Evolutionary conservation across 805 yeast genomes (phyloP).

Genomic region (Sporopachydermia lactativora): DNA sequence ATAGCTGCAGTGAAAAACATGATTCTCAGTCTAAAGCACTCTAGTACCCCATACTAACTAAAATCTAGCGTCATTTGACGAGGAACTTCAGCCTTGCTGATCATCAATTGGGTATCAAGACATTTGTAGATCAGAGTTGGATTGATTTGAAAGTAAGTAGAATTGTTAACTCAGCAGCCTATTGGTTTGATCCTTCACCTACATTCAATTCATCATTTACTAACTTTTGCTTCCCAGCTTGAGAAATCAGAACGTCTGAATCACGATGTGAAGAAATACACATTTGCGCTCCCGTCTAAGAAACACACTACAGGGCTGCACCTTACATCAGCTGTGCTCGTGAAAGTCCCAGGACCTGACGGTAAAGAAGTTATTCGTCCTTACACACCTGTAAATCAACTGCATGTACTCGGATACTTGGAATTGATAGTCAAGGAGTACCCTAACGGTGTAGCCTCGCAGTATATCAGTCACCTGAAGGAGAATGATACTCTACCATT

Average conservation of each 20-base stretch:
- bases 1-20: no score
- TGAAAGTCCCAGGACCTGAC: constrained; percentile 62
- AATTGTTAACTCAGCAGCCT: neutral
- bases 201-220: neutral
- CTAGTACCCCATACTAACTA: no score
- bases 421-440: constrained; percentile 60
- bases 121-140: neutral
- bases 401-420: constrained; percentile 44
- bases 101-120: neutral
- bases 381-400: constrained; percentile 56
- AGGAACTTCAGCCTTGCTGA: constrained; percentile 1
- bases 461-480: constrained; percentile 45
- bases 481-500: constrained; percentile 59
- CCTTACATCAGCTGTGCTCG: constrained; percentile 51
- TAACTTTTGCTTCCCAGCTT: neutral
- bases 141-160: neutral
- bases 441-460: constrained; percentile 59
- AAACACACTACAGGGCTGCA: constrained; percentile 53
- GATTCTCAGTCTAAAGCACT: no score
- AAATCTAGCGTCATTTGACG: neutral
- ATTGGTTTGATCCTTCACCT: neutral
- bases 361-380: constrained; percentile 63
- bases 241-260: constrained; percentile 11
- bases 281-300: constrained; percentile 43
- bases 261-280: constrained; percentile 38